Conservation (phyloP, 2,329 filamentous ascomycete species). For the Colletotrichum zoysiae region DNA sequence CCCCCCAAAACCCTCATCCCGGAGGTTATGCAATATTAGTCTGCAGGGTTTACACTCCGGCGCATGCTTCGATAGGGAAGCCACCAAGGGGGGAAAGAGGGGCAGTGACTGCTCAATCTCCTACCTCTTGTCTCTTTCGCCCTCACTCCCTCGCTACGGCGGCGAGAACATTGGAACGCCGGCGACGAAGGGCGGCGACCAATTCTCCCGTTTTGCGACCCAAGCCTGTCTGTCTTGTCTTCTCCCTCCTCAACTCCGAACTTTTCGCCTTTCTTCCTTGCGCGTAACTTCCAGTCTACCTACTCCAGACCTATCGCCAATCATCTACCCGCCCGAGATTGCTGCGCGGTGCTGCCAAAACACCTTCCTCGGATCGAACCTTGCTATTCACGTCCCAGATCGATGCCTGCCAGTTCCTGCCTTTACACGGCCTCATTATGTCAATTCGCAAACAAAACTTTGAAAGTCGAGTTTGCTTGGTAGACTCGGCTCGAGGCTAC, state of each 20-base stretch:
- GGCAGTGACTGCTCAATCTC: conserved; percentile 20
- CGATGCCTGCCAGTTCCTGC: conserved; percentile 27
- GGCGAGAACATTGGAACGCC: conserved; percentile 9
- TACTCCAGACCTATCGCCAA: conserved; percentile 5
- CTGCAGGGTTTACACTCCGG: conserved; percentile 10
- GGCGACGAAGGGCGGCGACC: neutral
- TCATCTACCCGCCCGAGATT: conserved; percentile 1
- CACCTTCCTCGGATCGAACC: neutral
- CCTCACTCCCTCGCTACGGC: neutral
- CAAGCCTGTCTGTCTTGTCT: neutral
- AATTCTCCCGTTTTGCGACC: conserved; percentile 12
- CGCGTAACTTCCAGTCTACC: neutral
- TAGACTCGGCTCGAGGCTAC: conserved; percentile 37
- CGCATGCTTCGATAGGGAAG: conserved; percentile 26
- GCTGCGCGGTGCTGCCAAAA: conserved; percentile 1
- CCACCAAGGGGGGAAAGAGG: conserved; percentile 25
- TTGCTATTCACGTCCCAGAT: neutral
- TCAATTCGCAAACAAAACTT: conserved; percentile 37
- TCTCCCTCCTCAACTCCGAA: conserved; percentile 2
- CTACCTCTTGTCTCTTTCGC: conserved; percentile 9
- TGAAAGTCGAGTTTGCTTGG: conserved; percentile 38
- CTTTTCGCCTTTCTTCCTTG: neutral
- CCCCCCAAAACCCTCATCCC: conserved; percentile 2
- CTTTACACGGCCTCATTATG: conserved; percentile 40
- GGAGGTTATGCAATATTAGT: neutral